These are phyloP conservation scores for Rubroboletus pulcherrimus DNA, from an alignment of 768 basidiomycete species.

Conservation along the genomic window DNA sequence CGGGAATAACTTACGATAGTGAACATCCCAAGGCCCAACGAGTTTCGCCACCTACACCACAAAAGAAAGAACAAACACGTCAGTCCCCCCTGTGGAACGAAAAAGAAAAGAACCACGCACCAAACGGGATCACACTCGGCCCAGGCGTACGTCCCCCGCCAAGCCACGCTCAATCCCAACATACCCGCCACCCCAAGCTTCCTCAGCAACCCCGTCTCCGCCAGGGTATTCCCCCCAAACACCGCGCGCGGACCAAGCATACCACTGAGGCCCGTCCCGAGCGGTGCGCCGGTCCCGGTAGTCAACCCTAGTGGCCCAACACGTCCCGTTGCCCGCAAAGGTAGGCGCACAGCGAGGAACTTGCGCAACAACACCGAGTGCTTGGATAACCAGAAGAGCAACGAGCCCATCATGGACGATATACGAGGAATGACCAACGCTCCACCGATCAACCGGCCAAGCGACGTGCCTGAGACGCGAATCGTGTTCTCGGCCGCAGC, in stretches of 20 bases:
- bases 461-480: conserved; percentile 51
- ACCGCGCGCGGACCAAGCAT: conserved; percentile 13
- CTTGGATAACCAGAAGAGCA: conserved; percentile 54
- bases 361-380: conserved; percentile 26
- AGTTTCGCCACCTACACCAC: conserved; percentile 55
- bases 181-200: conserved; percentile 27
- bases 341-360: conserved; percentile 23
- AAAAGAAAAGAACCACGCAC: conserved; percentile 30
- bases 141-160: conserved; percentile 60
- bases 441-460: conserved; percentile 67
- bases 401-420: conserved; percentile 58
- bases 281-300: conserved; percentile 3
- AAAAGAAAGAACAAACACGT: background rate
- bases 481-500: conserved; percentile 58
- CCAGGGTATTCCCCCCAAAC: conserved; percentile 14
- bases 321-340: conserved; percentile 8
- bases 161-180: conserved; percentile 45
- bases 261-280: background rate
- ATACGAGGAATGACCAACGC: conserved; percentile 67
- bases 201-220: conserved; percentile 17
- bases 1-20: conserved; percentile 38
- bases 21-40: conserved; percentile 65
- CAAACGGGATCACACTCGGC: conserved; percentile 71
- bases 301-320: conserved; percentile 18
- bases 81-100: background rate